Base-by-base conservation (phyloP, 495 filamentous ascomycete genomes). In the Durotheca rogersii region DNA sequence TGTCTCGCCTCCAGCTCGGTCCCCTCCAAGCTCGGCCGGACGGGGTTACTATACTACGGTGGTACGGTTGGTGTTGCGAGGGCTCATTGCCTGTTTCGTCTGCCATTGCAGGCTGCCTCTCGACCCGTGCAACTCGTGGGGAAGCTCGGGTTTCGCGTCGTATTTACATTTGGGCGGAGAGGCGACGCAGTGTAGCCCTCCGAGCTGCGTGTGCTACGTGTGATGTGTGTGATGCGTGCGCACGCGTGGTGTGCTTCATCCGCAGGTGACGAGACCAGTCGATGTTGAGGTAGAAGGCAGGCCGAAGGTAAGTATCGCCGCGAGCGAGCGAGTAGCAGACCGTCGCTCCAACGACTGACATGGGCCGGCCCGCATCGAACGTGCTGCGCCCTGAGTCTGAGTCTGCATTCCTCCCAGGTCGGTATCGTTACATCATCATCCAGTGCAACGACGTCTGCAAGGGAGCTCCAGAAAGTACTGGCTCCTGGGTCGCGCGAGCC, bases 381-480 rank as follows among this genome's bases (percentile, higher is more conserved):
- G n/a, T n/a, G n/a, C n/a, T n/a, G n/a, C n/a, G n/a, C n/a, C n/a
- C n/a, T n/a, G n/a, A n/a, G n/a, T n/a, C n/a, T n/a, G n/a, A n/a
- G n/a, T 45, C 34, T 30, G 32, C 44, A 47, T 54, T 38, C 54
- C 29, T 52, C 54, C 48, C 52, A 25, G 33, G 42, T 47, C 43
- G 47, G 47, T 48, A 52, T 58, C 43, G 54, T 58, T 58, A 58
- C 55, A 58, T 58, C 55, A 58, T 58, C 17, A n/a, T n/a, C n/a
- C n/a, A n/a, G n/a, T 44, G 21, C 39, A 38, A 53, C 55, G 30
- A 53, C 38, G 44, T 34, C 49, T 53, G 49, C 49, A 53, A 58
- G 49, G 55, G 55, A 53, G 48, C 42, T 53, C 36, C 44, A 44
- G 29, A 35, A 52, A 58, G 19, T 44, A 33, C 42, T 20, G 38